Conservation (phyloP, 192 early-diverging fungal genomes). For the Allomyces macrogynus region DNA sequence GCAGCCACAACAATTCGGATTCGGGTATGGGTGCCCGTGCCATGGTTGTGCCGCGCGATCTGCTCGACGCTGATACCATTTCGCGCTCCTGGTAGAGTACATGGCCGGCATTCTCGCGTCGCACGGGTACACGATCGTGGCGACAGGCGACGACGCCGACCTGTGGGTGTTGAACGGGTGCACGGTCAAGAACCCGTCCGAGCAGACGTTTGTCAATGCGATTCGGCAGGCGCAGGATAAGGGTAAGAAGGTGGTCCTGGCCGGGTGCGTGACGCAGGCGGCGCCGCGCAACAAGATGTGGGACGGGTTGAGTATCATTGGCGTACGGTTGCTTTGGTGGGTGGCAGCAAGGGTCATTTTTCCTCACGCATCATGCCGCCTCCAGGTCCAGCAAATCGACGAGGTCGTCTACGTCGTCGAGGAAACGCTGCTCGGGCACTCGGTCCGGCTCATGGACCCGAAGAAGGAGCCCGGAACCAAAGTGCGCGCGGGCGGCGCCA, state of each 20-base stretch:
- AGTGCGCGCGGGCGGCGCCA: constrained; percentile 28
- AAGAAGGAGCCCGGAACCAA: constrained; percentile 11
- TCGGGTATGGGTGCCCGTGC: neutral
- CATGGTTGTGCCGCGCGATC: neutral
- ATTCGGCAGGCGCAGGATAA: constrained; percentile 17
- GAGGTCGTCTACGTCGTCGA: constrained; percentile 36
- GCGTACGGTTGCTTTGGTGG: constrained; percentile 5
- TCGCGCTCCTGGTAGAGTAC: too few relatives aligned
- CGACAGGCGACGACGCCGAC: constrained; percentile 21
- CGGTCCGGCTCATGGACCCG: constrained; percentile 14
- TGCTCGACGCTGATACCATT: too few relatives aligned
- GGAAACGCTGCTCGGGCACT: constrained; percentile 32
- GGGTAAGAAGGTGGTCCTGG: constrained; percentile 31
- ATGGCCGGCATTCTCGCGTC: constrained; percentile 30
- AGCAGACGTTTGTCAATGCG: constrained; percentile 31
- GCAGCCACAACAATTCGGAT: constrained; percentile 15
- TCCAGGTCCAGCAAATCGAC: constrained; percentile 34
- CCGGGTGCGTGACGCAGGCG: constrained; percentile 36
- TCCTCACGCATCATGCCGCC: neutral
- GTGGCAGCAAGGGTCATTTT: too few relatives aligned
- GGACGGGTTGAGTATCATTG: constrained; percentile 23
- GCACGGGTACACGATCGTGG: constrained; percentile 23
- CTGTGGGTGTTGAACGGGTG: constrained; percentile 42
- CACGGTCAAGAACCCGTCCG: constrained; percentile 35
- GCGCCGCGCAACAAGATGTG: constrained; percentile 9